A percentile compares a stretch with the other conserved stretches of the same genome.
Conservation (phyloP, 2,329 filamentous ascomycete species). For the Raffaelea deltoideospora region DNA sequence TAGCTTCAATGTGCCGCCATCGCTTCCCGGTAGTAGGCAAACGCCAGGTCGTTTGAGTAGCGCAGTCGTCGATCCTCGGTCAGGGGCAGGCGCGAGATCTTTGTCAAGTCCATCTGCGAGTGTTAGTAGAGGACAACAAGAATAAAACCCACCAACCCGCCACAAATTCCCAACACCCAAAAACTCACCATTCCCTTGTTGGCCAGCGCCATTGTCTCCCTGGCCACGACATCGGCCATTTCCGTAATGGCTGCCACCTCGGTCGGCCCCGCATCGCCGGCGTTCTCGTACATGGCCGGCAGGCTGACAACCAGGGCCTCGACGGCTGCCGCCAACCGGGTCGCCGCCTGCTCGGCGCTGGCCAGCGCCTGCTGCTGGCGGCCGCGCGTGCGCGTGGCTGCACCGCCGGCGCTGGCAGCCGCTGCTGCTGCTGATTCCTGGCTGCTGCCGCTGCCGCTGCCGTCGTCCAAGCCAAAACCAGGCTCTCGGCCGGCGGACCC, state of each 20-base stretch:
- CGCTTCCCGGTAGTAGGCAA: slow-evolving; percentile 51
- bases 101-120: slow-evolving; percentile 25
- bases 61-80: slow-evolving; percentile 58
- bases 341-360: slow-evolving; percentile 8
- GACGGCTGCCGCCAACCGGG: slow-evolving; percentile 26
- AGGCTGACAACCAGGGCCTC: slow-evolving; percentile 42
- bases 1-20: slow-evolving; percentile 31
- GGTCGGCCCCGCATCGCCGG: slow-evolving; percentile 23
- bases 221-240: slow-evolving; percentile 62
- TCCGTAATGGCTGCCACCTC: slow-evolving; percentile 65
- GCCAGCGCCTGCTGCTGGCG: slow-evolving; percentile 8
- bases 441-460: slow-evolving; percentile 21
- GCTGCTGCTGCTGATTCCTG: not conserved
- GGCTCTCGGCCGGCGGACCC: slow-evolving; percentile 12
- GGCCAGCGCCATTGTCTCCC: slow-evolving; percentile 39
- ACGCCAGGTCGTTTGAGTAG: slow-evolving; percentile 55
- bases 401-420: slow-evolving; percentile 11
- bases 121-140: slow-evolving; percentile 15
- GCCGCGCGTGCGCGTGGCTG: slow-evolving; percentile 6
- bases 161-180: too few species aligned
- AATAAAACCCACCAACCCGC: not conserved
- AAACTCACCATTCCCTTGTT: slow-evolving; percentile 41
- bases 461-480: not conserved
- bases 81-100: slow-evolving; percentile 45
- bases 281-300: slow-evolving; percentile 35